Conservation (phyloP, 257 asterid genomes). For the Penstemon eatonii region DNA sequence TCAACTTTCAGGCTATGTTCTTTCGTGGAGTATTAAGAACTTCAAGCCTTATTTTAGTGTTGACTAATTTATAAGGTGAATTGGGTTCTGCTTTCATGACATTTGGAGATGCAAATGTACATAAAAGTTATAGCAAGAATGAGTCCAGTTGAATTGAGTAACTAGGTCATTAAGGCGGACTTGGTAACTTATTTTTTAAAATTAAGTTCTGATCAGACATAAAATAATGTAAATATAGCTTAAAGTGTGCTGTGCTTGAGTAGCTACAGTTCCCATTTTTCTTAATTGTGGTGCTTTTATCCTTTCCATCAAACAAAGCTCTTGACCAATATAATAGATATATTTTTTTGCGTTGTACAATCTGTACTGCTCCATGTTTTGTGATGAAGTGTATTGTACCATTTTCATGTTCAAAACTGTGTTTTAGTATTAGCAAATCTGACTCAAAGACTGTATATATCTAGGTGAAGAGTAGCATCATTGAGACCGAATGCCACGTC, state of each 20-base stretch:
- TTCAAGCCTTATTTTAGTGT: neutral
- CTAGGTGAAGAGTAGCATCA: constrained; percentile 47
- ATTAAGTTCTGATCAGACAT: neutral
- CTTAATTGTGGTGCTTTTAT: neutral
- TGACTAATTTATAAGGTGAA: neutral
- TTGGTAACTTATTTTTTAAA: constrained; percentile 1
- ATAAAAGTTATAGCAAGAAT: neutral
- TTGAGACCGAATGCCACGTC: constrained; percentile 39
- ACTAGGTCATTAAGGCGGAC: constrained; percentile 12
- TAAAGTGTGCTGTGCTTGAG: neutral
- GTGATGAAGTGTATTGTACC: neutral
- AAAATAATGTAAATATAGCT: neutral
- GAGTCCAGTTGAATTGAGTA: neutral
- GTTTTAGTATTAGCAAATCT: constrained; percentile 12
- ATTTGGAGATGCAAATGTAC: neutral
- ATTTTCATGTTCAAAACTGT: constrained; percentile 18
- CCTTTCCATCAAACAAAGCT: neutral
- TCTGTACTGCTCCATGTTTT: constrained; percentile 13
- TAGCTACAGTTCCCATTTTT: neutral
- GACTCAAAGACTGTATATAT: constrained; percentile 25
- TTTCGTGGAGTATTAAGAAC: neutral
- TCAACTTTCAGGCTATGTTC: neutral
- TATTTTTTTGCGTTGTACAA: constrained; percentile 1
- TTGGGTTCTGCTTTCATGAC: neutral
- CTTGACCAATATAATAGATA: constrained; percentile 4